Conservation (phyloP, 1,139 yeast species). For the Lipomyces yarrowii region DNA sequence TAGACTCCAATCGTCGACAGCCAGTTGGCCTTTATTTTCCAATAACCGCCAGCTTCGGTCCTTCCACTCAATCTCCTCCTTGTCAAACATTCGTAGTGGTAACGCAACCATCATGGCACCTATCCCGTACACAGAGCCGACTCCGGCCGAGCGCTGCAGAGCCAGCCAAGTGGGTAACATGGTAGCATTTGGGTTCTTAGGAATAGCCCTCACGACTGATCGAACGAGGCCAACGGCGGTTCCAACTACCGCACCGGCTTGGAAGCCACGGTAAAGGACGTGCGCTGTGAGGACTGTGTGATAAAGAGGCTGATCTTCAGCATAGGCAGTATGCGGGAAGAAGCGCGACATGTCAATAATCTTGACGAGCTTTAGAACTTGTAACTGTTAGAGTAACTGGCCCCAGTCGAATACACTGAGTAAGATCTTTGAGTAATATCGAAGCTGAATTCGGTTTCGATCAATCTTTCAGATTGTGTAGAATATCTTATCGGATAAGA, state of each 20-base stretch:
- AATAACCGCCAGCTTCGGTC: conserved; percentile 3
- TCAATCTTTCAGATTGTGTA: no score
- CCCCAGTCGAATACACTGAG: neutral
- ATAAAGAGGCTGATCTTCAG: neutral
- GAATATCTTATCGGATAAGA: no score
- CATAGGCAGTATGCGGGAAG: conserved; percentile 2
- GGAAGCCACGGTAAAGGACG: conserved; percentile 1
- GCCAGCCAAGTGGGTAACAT: neutral
- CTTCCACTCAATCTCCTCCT: conserved; percentile 2
- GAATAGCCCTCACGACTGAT: neutral
- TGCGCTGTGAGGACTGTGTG: neutral
- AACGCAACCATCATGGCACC: neutral
- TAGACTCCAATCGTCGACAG: conserved; percentile 3
- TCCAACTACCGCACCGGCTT: neutral
- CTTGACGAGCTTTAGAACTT: neutral
- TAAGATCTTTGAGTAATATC: neutral
- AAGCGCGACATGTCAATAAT: conserved; percentile 1
- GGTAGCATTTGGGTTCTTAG: neutral
- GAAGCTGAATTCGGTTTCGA: no score
- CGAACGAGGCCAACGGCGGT: neutral
- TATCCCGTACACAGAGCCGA: neutral
- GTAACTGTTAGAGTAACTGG: neutral
- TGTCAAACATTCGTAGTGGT: neutral
- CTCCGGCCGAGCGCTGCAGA: neutral
- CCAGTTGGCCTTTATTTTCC: neutral